Base-by-base conservation (phyloP, 495 filamentous ascomycete species). In the Neurospora sp. region DNA sequence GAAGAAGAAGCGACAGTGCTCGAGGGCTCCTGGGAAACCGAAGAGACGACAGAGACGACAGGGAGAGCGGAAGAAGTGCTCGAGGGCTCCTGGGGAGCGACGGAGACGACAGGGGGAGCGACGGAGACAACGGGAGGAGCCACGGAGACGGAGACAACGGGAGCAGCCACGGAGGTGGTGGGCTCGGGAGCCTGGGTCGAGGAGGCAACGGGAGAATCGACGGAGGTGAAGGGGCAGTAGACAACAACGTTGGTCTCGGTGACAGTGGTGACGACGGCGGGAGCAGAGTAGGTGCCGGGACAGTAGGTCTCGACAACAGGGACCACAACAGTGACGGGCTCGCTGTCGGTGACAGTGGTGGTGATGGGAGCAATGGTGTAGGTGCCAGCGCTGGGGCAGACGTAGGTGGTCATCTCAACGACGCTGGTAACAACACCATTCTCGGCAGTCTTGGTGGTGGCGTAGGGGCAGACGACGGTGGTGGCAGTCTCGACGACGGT, bases 361-460 rank as follows among this genome's bases (percentile, higher is more conserved):
- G 90, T 91, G 79, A 85, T 86, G 35, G 91, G 91, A 75, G 87
- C 90, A 77, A 95, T 90, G 79, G 90, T 93, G 86, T 94, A 94
- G 72, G 91, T 94, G 81, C 92, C 92, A 79, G 92, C 85, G 53
- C 84, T 84, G 76, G 93, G 91, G 90, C 92, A 94, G 77, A 90
- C 88, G 81, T 91, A 94, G 77, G 90, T 91, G 77, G 90, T 92
- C 76, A 87, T 89, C 82, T 87, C 86, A 78, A 92, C 87, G 78
- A 92, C 83, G 84, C 87, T 93, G 84, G 89, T 93, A 61, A 87
- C 88, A 46, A 89, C 89, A 76, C 86, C 86, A 76, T 85, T 86
- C 79, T 84, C 83, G 53, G 53, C 53, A 79, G 88, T 90, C 53
- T 83, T 81, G 78, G 89, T 88, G 70, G 90, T 91, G 74, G 91